These are phyloP conservation scores for Nicotiana otophora DNA, from an alignment of 257 asterid species.

Conservation along the genomic window DNA sequence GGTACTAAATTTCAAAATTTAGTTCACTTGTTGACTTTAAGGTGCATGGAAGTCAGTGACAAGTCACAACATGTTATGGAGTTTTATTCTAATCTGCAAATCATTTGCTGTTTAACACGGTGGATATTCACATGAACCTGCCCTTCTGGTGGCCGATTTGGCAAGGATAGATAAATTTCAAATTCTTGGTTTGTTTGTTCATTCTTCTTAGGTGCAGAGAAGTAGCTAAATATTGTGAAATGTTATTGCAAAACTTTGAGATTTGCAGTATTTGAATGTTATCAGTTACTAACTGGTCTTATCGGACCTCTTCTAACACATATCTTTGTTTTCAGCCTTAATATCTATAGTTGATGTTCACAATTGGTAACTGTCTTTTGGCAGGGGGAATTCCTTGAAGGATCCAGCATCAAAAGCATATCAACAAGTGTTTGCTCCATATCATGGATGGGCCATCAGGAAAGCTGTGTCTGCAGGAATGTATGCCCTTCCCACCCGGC, in stretches of 20 bases:
- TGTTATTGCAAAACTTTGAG: not conserved
- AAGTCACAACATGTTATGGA: not conserved
- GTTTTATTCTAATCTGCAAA: not conserved
- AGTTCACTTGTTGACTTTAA: not conserved
- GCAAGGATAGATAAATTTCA: not conserved
- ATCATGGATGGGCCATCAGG: conserved; percentile 91
- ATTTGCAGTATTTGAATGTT: not conserved
- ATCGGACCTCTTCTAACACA: not conserved
- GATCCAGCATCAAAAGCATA: conserved; percentile 89
- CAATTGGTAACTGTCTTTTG: conserved; percentile 9
- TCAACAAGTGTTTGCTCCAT: conserved; percentile 81
- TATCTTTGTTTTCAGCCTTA: not conserved
- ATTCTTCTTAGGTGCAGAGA: not conserved
- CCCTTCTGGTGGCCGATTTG: not conserved
- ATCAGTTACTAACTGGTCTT: not conserved
- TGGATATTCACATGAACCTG: not conserved
- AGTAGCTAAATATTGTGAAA: not conserved
- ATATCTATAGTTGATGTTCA: not conserved
- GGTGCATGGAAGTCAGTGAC: not conserved
- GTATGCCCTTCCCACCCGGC: conserved; percentile 88
- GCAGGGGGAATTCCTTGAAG: conserved; percentile 66
- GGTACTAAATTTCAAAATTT: not conserved
- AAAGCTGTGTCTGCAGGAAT: conserved; percentile 87
- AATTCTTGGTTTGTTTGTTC: not conserved
- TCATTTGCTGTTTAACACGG: not conserved